phyloP scores from a whole-genome alignment of 2,329 filamentous ascomycete species.

The Emergomyces pasteurianus region DNA sequence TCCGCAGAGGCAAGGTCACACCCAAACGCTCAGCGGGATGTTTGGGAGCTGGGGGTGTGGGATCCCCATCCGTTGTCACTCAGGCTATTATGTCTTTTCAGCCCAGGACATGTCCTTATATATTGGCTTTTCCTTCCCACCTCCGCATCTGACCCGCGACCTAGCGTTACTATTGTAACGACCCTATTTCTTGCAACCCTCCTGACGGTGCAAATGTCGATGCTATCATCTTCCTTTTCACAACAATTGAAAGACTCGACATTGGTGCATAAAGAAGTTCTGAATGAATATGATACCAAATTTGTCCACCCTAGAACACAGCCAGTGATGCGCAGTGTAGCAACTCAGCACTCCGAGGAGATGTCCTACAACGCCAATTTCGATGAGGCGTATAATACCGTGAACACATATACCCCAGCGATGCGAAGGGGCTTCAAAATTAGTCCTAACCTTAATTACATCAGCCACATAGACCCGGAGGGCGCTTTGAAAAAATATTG shows the following conservation, averaged over 20 bases:
- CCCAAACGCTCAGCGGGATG: constrained; percentile 61
- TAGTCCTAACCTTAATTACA: constrained; percentile 72
- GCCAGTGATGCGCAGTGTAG: constrained; percentile 63
- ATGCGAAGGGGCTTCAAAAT: constrained; percentile 65
- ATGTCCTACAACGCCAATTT: constrained; percentile 26
- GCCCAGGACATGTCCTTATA: constrained; percentile 80
- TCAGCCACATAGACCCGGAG: constrained; percentile 60
- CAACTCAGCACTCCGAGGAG: constrained; percentile 56
- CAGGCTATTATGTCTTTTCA: constrained; percentile 78
- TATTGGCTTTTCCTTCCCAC: constrained; percentile 84
- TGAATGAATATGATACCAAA: constrained; percentile 93
- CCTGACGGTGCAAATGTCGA: constrained; percentile 63
- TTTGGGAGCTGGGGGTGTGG: constrained; percentile 93
- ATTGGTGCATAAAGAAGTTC: constrained; percentile 79
- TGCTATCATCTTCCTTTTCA: constrained; percentile 61
- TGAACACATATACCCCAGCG: constrained; percentile 52
- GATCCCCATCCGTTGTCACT: constrained; percentile 78
- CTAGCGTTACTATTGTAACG: constrained; percentile 75
- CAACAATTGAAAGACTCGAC: constrained; percentile 77
- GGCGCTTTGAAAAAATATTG: constrained; percentile 30
- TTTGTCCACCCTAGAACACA: constrained; percentile 86
- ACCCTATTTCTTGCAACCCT: constrained; percentile 64
- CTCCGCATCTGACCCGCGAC: constrained; percentile 59
- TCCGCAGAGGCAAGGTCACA: constrained; percentile 74
- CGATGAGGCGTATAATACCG: constrained; percentile 38